Conservation (phyloP, 1,284 basidiomycete genomes). For the Tilletiopsis washingtonensis region DNA sequence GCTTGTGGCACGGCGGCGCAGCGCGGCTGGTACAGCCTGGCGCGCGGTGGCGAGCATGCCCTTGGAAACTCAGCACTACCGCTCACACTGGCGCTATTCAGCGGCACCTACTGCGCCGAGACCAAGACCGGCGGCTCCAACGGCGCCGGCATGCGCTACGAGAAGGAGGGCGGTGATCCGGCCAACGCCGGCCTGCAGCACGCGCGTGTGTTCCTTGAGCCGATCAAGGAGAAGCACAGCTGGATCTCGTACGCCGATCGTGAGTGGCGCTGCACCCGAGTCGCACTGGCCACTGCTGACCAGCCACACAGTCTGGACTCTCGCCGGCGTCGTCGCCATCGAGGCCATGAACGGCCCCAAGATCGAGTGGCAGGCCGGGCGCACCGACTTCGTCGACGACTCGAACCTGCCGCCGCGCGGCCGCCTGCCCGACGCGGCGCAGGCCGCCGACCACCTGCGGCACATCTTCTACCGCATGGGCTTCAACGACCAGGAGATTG, state of each 20-base stretch:
- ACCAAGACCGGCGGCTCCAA: slow-evolving; percentile 53
- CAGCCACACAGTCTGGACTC: slow-evolving; percentile 24
- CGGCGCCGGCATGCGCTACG: slow-evolving; percentile 50
- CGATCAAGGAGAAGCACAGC: slow-evolving; percentile 52
- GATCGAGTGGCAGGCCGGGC: slow-evolving; percentile 50
- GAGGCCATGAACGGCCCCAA: slow-evolving; percentile 53
- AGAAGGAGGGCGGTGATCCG: slow-evolving; percentile 48
- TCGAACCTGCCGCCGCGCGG: slow-evolving; percentile 47
- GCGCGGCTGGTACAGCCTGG: neutral
- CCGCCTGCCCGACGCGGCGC: slow-evolving; percentile 77
- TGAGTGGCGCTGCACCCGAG: slow-evolving; percentile 25
- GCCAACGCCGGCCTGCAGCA: slow-evolving; percentile 51
- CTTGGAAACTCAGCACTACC: neutral
- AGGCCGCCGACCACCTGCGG: slow-evolving; percentile 78
- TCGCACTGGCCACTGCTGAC: neutral
- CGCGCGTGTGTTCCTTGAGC: slow-evolving; percentile 53
- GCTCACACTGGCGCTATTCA: neutral
- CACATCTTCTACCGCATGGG: slow-evolving; percentile 52
- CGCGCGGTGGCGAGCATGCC: neutral
- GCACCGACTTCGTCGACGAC: slow-evolving; percentile 51
- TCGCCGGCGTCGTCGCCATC: slow-evolving; percentile 53
- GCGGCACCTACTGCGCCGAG: slow-evolving; percentile 44
- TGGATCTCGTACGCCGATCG: slow-evolving; percentile 54
- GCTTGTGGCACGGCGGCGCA: neutral
- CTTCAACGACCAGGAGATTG: slow-evolving; percentile 74